phyloP scores from a whole-genome alignment of 345 rosid species.

The Trapa bicornis region DNA sequence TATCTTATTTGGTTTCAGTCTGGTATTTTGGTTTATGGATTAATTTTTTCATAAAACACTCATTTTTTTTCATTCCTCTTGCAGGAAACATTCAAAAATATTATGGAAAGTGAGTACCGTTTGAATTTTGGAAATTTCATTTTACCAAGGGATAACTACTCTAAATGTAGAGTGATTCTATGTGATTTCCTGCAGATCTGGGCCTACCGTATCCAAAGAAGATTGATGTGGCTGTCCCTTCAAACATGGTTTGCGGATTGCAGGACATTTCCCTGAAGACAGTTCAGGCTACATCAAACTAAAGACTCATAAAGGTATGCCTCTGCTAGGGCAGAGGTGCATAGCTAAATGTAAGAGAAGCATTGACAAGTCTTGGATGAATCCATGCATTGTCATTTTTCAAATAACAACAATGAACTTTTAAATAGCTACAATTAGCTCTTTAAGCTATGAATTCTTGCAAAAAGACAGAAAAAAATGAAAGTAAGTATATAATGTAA shows the following conservation, averaged over 20 bases:
- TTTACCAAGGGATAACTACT: neutral
- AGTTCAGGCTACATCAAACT: conserved; percentile 4
- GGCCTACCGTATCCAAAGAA: conserved; percentile 78
- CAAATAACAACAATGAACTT: neutral
- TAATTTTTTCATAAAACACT: neutral
- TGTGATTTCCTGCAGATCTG: conserved; percentile 34
- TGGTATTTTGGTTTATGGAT: neutral
- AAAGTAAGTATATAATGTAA: neutral
- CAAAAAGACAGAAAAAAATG: neutral
- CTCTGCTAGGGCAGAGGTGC: neutral
- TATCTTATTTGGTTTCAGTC: neutral
- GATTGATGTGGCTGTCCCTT: conserved; percentile 80
- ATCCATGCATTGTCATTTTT: neutral
- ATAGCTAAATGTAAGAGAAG: neutral
- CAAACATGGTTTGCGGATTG: conserved; percentile 78
- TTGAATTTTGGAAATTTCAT: neutral
- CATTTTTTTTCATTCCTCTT: conserved; percentile 1
- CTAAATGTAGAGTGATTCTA: neutral
- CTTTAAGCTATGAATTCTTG: neutral
- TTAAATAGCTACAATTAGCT: neutral
- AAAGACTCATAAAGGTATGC: neutral
- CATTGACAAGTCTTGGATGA: neutral
- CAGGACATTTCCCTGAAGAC: conserved; percentile 30
- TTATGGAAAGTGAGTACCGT: conserved; percentile 65
- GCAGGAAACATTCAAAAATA: conserved; percentile 69